Evolutionary conservation across 345 rosid species (phyloP).

Genomic region (Rhodomyrtus tomentosa): DNA sequence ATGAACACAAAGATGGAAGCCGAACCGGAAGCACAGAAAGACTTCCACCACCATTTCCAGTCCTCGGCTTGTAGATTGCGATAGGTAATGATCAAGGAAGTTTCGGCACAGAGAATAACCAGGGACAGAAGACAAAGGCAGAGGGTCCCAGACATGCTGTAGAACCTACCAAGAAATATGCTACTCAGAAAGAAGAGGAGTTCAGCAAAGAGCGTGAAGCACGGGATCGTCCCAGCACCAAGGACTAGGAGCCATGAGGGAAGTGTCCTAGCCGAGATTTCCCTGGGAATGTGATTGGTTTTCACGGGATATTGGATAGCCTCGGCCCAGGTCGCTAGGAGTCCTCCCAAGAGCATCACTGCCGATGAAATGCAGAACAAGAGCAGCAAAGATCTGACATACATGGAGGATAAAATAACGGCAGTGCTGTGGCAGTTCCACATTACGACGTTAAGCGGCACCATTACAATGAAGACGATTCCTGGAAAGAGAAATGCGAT

Average conservation of each 20-base stretch:
- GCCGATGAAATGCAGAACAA: constrained; percentile 3
- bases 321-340: not conserved
- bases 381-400: not conserved
- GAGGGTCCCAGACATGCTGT: not conserved
- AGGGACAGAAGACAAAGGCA: not conserved
- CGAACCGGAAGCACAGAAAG: constrained; percentile 6
- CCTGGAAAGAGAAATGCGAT: constrained; percentile 1
- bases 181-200: not conserved
- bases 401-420: not conserved
- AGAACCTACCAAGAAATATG: not conserved
- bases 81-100: not conserved
- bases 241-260: not conserved
- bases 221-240: not conserved
- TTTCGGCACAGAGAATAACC: not conserved
- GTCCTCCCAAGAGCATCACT: constrained; percentile 3
- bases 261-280: not conserved
- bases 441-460: not conserved
- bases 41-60: constrained; percentile 14
- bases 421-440: not conserved
- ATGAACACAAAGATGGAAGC: constrained; percentile 1
- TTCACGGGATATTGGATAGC: not conserved
- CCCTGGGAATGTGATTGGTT: not conserved
- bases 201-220: not conserved
- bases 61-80: constrained; percentile 2
- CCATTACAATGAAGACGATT: not conserved